These are phyloP conservation scores for Hanseniaspora pseudoguilliermondii DNA, from an alignment of 805 yeast species.

Conservation along the genomic window DNA sequence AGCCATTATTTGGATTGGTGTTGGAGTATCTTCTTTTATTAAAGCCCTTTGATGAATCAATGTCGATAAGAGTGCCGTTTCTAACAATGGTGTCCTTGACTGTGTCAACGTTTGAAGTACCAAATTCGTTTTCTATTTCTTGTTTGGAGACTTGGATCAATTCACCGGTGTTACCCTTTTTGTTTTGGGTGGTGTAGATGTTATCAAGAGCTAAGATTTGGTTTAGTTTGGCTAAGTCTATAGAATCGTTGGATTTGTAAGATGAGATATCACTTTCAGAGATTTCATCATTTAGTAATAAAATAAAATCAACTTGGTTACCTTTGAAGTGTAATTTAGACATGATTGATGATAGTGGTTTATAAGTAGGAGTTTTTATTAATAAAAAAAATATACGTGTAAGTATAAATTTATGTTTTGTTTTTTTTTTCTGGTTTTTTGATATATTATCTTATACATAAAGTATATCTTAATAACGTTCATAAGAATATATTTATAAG, in stretches of 20 bases:
- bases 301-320: conserved; percentile 45
- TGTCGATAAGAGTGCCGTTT: conserved; percentile 45
- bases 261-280: neutral
- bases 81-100: conserved; percentile 49
- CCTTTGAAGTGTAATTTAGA: conserved; percentile 56
- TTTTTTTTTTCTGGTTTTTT: no score
- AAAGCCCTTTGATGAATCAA: conserved; percentile 19
- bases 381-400: no score
- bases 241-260: neutral
- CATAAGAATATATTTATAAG: no score
- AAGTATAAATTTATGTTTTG: no score
- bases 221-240: conserved; percentile 1
- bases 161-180: conserved; percentile 59
- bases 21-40: conserved; percentile 26
- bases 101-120: conserved; percentile 37
- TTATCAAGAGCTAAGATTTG: conserved; percentile 23
- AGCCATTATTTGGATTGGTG: conserved; percentile 31
- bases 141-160: conserved; percentile 58
- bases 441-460: no score
- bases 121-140: conserved; percentile 58
- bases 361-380: no score
- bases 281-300: conserved; percentile 29
- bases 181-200: conserved; percentile 47
- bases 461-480: no score
- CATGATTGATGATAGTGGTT: neutral